phyloP scores from a whole-genome alignment of 2,329 filamentous ascomycete species.

The Penicillium frequentans region DNA sequence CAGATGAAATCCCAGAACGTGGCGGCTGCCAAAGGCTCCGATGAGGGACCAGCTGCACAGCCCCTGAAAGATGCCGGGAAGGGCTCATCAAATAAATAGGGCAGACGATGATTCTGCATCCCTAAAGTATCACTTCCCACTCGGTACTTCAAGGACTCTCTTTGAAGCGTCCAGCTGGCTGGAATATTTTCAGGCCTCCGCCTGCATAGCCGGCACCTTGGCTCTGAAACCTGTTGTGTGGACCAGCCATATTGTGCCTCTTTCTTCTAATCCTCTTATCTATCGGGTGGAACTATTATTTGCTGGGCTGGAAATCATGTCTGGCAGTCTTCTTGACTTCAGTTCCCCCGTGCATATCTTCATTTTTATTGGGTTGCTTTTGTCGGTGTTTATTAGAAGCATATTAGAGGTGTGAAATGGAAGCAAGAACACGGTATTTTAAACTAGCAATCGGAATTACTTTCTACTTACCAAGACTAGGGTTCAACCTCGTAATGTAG shows the following conservation, averaged over 20 bases:
- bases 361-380: conserved; percentile 1
- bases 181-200: neutral
- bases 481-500: neutral
- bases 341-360: conserved; percentile 6
- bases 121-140: neutral
- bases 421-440: neutral
- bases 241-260: neutral
- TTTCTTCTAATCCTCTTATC: neutral
- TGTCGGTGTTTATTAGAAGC: conserved; percentile 10
- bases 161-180: conserved; percentile 1
- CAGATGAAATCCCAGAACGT: conserved; percentile 55
- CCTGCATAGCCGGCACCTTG: neutral
- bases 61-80: conserved; percentile 16
- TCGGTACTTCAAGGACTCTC: neutral
- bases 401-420: conserved; percentile 12
- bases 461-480: neutral
- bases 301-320: neutral
- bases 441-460: neutral
- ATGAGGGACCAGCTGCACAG: conserved; percentile 23
- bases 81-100: conserved; percentile 6
- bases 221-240: neutral
- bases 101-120: neutral
- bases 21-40: conserved; percentile 16
- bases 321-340: neutral
- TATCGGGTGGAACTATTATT: neutral